Base-by-base conservation (phyloP, 192 early-diverging fungal species). In the Funneliformis geosporum region DNA sequence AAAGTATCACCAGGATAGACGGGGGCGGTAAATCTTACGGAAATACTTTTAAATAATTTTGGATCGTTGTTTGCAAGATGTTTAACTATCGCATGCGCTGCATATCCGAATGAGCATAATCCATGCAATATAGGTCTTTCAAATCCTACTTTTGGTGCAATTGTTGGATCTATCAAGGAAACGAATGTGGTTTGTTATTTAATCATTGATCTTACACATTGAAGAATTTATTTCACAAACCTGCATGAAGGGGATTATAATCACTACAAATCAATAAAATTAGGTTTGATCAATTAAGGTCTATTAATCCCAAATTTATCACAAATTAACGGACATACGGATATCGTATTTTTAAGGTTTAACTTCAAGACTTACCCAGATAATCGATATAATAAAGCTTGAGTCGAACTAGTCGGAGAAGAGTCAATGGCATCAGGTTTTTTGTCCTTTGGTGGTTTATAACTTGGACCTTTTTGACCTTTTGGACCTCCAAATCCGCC, bases 1-100 rank as follows among this genome's bases (percentile, higher is more conserved):
- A 94, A 84, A 1, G 88, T 92, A 79, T 94, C 93, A 12, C 93
- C 93, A 12, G 92, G 91, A 83, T 92, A 93, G 8, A 93, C 92
- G 25, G 92, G 92, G 7, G 85, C 83, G 5, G 91, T 89, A 78
- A 94, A 94, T 27, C 92, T 84, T 4, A 88, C 92, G 2, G 85
- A 83, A 72, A 95, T 93, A 65, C 83, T 84, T 67, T 90, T 90
- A 81, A 95, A 89, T 0, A 82, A 81, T 33, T 78, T 59, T 21
- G 87, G 81, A 60, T 94, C 87, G 50, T 90, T 89, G 7, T 69
- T 61, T 10, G 80, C 92, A 74, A 92, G 83, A 40, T 81, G 69
- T 73, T 88, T 85, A 55, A 93, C 33, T 55, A 94, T 79, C 0
- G 93, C 90, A 59, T 89, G 86, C 4, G 89, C 89, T 39, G 88